Base-by-base conservation (phyloP, 129 eudicot species). In the Gnaphalium uliginosum region DNA sequence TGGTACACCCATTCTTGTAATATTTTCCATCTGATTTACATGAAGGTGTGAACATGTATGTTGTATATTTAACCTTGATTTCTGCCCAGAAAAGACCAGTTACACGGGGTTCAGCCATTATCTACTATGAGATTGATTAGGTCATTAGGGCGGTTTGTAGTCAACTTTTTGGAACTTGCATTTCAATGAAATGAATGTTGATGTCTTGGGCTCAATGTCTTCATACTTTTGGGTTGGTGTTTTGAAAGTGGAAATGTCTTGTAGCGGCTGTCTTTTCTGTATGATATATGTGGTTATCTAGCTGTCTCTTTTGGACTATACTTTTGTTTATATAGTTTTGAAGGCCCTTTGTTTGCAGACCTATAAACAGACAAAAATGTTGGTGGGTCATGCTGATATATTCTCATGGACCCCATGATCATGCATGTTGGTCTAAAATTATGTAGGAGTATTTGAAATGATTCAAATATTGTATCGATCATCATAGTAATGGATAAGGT, bases 11-110 rank as follows among this genome's bases (percentile, higher is more conserved):
- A 41, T 69, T 84, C 75, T 81, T 73, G 81, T 87, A 84, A 46
- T 78, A 71, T 75, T 76, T 27, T 13, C 18, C 37, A 25, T 26
- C 50, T 9, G 32, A 8, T 50, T 18, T 32, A 26, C 26, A 48
- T 53, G 50, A 71, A 71, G 46, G 56, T 71, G 33, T 17, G 23
- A 64, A 65, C 62, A 21, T 73, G 83, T 73, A 62, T 80, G 75
- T 80, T 80, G 83, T 80, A 80, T 29, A 80, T 80, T 73, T 58
- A 80, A 73, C 75, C 75, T 73, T 48, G 79, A 80, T 73, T 80
- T 66, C 26, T 66, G 75, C 75, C 75, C 51, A 43, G 22, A 56
- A 66, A 46, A 21, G 32, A 41, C 50, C 17, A 69, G 29, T 66
- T 22, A 66, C 83, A 74, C 75, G 83, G 29, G 63, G 32, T 73